phyloP scores from a whole-genome alignment of 176 grass and related monocot species.

The Bromus sterilis region DNA sequence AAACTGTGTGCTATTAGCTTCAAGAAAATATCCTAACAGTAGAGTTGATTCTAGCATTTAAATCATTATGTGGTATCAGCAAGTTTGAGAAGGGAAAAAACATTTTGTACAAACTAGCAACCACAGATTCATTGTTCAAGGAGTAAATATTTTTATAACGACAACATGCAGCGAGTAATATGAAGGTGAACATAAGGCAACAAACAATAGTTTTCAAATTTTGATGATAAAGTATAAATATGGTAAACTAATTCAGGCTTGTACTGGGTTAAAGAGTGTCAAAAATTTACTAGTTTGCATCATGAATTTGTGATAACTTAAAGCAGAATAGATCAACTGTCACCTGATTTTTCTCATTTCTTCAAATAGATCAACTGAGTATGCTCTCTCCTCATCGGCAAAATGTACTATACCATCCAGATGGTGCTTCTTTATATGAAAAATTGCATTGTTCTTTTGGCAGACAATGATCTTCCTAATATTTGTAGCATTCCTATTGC shows the following conservation, averaged over 20 bases:
- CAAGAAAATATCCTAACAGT: background rate
- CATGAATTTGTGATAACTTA: background rate
- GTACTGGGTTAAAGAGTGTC: background rate
- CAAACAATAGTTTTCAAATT: background rate
- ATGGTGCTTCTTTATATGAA: constrained; percentile 93
- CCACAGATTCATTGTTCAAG: background rate
- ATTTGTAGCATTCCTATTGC: constrained; percentile 61
- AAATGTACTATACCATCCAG: constrained; percentile 96
- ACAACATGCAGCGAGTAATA: background rate
- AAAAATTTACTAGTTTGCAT: background rate
- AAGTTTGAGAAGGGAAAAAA: background rate
- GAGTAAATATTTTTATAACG: background rate
- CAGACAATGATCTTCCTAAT: constrained; percentile 66
- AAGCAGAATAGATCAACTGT: constrained; percentile 10
- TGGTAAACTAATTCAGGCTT: background rate
- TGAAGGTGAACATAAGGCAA: background rate
- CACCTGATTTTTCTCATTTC: constrained; percentile 95
- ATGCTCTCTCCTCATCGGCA: constrained; percentile 72
- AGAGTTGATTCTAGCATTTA: background rate
- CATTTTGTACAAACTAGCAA: background rate
- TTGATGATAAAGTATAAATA: constrained; percentile 8
- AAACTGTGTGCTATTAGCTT: constrained; percentile 6
- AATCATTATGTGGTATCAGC: background rate
- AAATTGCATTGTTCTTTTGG: constrained; percentile 89
- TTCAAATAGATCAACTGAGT: constrained; percentile 80